Evolutionary conservation across 495 filamentous ascomycete genomes (phyloP).

Genomic region (Aspergillus homomorphus): DNA sequence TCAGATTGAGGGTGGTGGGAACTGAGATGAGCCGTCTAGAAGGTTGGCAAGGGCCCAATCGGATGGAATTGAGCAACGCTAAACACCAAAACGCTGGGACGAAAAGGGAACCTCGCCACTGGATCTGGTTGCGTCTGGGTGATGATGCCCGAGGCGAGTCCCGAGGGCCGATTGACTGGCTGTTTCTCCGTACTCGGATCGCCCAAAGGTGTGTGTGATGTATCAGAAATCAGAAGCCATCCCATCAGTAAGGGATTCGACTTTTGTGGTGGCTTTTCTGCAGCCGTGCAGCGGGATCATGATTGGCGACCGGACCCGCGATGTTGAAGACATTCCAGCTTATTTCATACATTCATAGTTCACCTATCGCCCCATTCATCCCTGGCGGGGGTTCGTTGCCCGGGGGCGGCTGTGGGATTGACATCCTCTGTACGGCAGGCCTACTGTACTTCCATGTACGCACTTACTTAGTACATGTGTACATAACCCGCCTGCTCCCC

Average conservation of each 20-base stretch:
- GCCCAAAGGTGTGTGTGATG: too few relatives aligned
- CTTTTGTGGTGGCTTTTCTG: neutral
- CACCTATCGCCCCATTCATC: neutral
- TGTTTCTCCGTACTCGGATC: too few relatives aligned
- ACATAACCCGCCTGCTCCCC: neutral
- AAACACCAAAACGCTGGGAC: constrained; percentile 2
- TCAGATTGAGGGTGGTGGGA: constrained; percentile 10
- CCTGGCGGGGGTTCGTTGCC: neutral
- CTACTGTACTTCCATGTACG: too few relatives aligned
- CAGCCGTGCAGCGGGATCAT: too few relatives aligned
- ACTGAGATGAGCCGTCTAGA: constrained; percentile 22
- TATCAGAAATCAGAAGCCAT: neutral
- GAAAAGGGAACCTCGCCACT: constrained; percentile 8
- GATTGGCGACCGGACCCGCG: too few relatives aligned
- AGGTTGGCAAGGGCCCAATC: constrained; percentile 20
- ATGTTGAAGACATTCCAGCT: neutral
- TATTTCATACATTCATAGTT: neutral
- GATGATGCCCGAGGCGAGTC: neutral
- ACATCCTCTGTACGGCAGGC: neutral
- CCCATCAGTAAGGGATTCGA: neutral
- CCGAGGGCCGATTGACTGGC: too few relatives aligned
- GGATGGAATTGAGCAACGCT: constrained; percentile 15
- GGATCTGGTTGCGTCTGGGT: too few relatives aligned
- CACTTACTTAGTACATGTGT: neutral
- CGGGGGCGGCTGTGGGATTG: neutral